These are phyloP conservation scores for Aureobasidium sp. DNA, from an alignment of 2,329 filamentous ascomycete genomes.

Conservation along the genomic window DNA sequence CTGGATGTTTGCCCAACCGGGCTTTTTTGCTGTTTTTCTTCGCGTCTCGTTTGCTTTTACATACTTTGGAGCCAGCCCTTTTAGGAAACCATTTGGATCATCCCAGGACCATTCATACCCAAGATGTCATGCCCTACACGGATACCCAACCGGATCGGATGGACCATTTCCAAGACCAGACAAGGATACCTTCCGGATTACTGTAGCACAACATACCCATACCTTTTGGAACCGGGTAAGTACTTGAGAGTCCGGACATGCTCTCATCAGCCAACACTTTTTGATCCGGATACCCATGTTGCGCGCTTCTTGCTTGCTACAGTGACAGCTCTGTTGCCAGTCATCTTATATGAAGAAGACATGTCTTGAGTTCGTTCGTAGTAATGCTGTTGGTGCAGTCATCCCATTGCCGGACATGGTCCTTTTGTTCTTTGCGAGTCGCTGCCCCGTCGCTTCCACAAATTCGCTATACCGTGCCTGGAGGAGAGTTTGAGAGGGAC, in stretches of 20 bases:
- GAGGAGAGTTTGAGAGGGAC: background rate
- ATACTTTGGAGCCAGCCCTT: constrained; percentile 11
- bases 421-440: background rate
- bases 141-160: background rate
- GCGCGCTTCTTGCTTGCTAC: background rate
- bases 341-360: constrained; percentile 11
- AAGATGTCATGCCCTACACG: background rate
- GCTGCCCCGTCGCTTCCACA: background rate
- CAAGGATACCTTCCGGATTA: background rate
- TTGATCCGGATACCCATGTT: background rate
- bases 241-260: background rate
- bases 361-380: background rate
- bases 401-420: background rate
- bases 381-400: background rate
- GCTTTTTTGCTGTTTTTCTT: constrained; percentile 15
- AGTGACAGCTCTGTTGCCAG: background rate
- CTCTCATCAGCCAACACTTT: background rate
- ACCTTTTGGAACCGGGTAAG: background rate
- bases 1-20: constrained; percentile 16
- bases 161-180: background rate
- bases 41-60: constrained; percentile 13
- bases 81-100: constrained; percentile 8
- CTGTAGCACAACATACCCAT: constrained; percentile 2
- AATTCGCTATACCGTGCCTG: background rate
- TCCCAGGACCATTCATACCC: constrained; percentile 4